Evolutionary conservation across 2,329 filamentous ascomycete species (phyloP), one percentile per base, ranked within the genome.

Genomic region (Phaeosphaeriaceae sp.): DNA sequence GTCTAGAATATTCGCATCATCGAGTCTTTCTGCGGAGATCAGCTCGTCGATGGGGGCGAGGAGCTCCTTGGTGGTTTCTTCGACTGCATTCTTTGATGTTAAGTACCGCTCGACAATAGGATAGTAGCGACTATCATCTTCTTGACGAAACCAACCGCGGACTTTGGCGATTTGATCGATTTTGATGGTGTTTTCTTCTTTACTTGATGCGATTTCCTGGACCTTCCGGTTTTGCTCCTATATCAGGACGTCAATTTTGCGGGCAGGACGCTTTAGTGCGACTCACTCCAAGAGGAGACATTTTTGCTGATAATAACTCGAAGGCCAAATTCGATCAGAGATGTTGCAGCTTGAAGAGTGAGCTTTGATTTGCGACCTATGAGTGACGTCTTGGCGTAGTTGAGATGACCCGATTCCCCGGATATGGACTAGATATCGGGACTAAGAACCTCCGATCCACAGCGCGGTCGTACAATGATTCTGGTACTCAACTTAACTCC

Each of bases 131-230:
- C 58, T 68, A 48, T 60, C 35, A 15, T 64, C 52, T 7, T 63
- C 37, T 28, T 68, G 66, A 2, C 58, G 45, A 35, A 67, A 68
- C 64, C 68, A 72, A 32, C 62, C 58, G 34, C 67, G 62, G 5
- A 67, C 57, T 35, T 57, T 49, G 13, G 66, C 65, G 18, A 74
- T 64, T 30, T 56, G 47, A 28, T 73, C 70, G 38, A 73, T 68
- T 43, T 66, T 54, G 6, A 47, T 36, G 16, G 29, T 45, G 36
- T 63, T 54, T 17, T 55, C 38, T 21, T 51, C 34, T 1, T 50
- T 50, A 26, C 52, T 57, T 4, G 62, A 48, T 6, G 67, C 32
- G 26, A 59, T 50, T 6, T 63, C 44, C 7, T 52, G 30, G 36
- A 67, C 60, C 33, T 58, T 48, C 16, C 49, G 20, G 39, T 58